phyloP scores from a whole-genome alignment of 2,329 filamentous ascomycete species.

The Ceratocystis albifundus region DNA sequence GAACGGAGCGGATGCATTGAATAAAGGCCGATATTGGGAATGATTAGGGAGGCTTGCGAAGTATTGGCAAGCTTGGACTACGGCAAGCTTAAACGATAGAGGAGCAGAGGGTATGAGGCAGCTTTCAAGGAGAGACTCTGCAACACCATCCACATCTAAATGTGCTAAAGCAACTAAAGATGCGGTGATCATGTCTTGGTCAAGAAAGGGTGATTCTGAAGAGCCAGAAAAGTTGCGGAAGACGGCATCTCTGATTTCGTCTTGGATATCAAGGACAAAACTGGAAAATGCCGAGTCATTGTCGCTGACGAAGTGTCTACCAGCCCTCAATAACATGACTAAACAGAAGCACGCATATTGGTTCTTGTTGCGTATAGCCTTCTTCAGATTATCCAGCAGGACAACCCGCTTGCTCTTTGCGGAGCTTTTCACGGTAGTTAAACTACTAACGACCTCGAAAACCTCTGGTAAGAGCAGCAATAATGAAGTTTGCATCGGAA shows the following conservation, averaged over 20 bases:
- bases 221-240: constrained; percentile 43
- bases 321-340: constrained; percentile 49
- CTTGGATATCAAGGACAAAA: constrained; percentile 58
- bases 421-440: constrained; percentile 51
- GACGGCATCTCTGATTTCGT: constrained; percentile 54
- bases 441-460: constrained; percentile 57
- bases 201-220: constrained; percentile 42
- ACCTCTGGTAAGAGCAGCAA: constrained; percentile 56
- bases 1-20: constrained; percentile 44
- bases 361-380: constrained; percentile 51
- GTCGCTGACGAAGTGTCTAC: constrained; percentile 51
- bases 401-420: constrained; percentile 54
- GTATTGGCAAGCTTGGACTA: constrained; percentile 51
- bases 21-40: constrained; percentile 43
- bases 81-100: constrained; percentile 49
- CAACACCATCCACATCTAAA: constrained; percentile 47
- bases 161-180: constrained; percentile 54
- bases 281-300: constrained; percentile 53
- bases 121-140: constrained; percentile 44
- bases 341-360: constrained; percentile 57
- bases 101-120: constrained; percentile 49
- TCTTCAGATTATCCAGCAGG: constrained; percentile 52
- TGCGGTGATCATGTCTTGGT: constrained; percentile 54
- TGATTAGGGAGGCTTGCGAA: constrained; percentile 45
- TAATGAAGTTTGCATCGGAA: constrained; percentile 50